Evolutionary conservation across 495 filamentous ascomycete species (phyloP), one percentile per base, ranked within the genome.

Genomic region (Talaromyces thailandensis): DNA sequence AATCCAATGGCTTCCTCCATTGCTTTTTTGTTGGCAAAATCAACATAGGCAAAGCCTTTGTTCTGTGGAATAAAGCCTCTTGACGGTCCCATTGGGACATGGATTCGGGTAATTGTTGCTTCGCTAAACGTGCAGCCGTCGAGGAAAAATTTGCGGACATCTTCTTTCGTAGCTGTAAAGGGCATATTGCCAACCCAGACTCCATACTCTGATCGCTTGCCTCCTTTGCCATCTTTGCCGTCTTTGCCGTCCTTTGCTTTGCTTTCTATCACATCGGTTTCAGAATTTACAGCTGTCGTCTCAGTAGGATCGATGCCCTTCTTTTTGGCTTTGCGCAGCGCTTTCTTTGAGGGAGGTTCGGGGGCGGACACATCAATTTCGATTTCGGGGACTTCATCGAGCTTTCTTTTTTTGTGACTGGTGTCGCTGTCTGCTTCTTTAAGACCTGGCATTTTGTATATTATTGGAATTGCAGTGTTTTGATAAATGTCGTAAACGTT

Each of bases 151-250:
- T 78, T 80, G 61, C 84, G 82, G 53, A 98, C 77, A 62, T 90
- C 87, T 8, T 80, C 75, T 64, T 88, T 84, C 58, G 86, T 93
- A 31, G 85, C 73, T n/a, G 81, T 82, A 78, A 91, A 99, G 12
- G 85, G 83, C 29, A 99, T 75, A 75, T 99, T 99, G 64, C 94
- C 94, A 64, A 99, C 91, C 94, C 94, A 99, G 59, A 98, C 82
- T 37, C 93, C 90, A 71, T 90, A 82, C 14, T 88, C 84, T 6
- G 90, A 90, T 56, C 90, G 88, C 62, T 87, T 84, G 62, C 26
- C 7, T 64, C 37, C 63, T 79, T 72, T 12, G 75, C 69, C 18
- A 78, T 71, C 43, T 67, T 87, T 84, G 75, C 69, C 56, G 31
- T 71, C 43, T 67, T 87, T 84, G 75, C 69, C 56, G 31, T 53